Evolutionary conservation across 805 yeast species (phyloP), one percentile per base, ranked within the genome.

Genomic region (Saturnispora silvae): DNA sequence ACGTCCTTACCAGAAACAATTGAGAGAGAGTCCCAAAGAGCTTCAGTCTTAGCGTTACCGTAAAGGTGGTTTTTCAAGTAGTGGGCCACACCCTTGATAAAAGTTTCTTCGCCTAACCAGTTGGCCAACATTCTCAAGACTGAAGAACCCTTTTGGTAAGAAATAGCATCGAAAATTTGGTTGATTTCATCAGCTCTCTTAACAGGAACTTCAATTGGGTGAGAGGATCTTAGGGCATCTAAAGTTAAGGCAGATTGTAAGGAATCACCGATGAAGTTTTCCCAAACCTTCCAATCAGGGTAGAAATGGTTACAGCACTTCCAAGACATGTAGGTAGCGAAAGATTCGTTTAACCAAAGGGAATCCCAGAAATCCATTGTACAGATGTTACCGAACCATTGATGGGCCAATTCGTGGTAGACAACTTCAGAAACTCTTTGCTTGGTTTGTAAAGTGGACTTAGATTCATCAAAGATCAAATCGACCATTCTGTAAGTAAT

Each of bases 361-460:
- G 82, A 89, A 54, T 83, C 86, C 95, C 95, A 83, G 84, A 92
- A 84, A 50, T 81, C 78, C 94, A 83, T 83, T 31, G 94, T 84
- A 45, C 84, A 92, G 48, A 82, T 68, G 59, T 84, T 79, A 42
- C 95, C 94, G 50, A 83, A 84, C 94, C 94, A 84, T 60, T 83
- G 94, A 60, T 83, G 95, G n/a, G 94, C 94, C 44, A 83, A 65
- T 59, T 83, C 95, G 59, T 84, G 95, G 41, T 78, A 78, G 34
- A 83, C 81, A 28, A 83, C 94, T 53, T 82, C 82, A 11, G 85
- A 78, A 30, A 83, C 89, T 48, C 81, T 77, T 53, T 77, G 72
- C 56, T 79, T 75, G 44, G 71, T 69, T 17, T 66, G 57, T 5
- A 67, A 61, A 45, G 68, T 73, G 7, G 75, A 67, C 31, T 62